Base-by-base conservation (phyloP, 805 yeast species). In the Cyberlindnera mycetangii region DNA sequence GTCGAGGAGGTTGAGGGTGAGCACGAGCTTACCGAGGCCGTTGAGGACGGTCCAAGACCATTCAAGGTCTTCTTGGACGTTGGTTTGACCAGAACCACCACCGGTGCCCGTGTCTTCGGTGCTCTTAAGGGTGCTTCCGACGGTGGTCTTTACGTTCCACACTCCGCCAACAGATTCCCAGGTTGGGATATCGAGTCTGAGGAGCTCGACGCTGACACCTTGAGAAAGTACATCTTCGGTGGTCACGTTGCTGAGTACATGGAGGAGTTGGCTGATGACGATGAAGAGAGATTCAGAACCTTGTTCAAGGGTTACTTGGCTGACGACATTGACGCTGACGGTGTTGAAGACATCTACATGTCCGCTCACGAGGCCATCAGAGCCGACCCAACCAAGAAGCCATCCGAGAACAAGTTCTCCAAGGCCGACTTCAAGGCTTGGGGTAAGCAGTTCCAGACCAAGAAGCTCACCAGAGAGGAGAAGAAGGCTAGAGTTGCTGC, bases 241-340 rank as follows among this genome's bases (percentile, higher is more conserved):
- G 98, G 98, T 75, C 99, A 93, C 86, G 90, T 93, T 69, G 84
- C 99, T 69, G 98, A 93, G 83, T 93, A 93, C 93, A 93, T 93
- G 97, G 99, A 93, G 83, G 98, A 92, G 82, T 87, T 93, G 72
- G 92, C 93, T 74, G 99, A 93, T 69, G 99, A 92, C 74, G 99
- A 92, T 85, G 99, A 92, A 81, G 99, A 92, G 83, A 92, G 93
- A 80, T 92, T 83, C 96, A 83, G 83, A 75, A 81, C 87, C 70
- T 81, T 92, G 71, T 92, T 92, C 95, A 84, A 86, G 80, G 81
- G 89, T 66, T 93, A 93, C 92, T 73, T 93, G 62, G 96, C 83
- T 63, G 97, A 92, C 67, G 98, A 89, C 73, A 80, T 93, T 65
- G 98, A 93, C 73, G 93, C 98, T 64, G 99, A 93, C 67, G 87